Base-by-base conservation (phyloP, 352 stramenopile genomes). In the Globisporangium polare region DNA sequence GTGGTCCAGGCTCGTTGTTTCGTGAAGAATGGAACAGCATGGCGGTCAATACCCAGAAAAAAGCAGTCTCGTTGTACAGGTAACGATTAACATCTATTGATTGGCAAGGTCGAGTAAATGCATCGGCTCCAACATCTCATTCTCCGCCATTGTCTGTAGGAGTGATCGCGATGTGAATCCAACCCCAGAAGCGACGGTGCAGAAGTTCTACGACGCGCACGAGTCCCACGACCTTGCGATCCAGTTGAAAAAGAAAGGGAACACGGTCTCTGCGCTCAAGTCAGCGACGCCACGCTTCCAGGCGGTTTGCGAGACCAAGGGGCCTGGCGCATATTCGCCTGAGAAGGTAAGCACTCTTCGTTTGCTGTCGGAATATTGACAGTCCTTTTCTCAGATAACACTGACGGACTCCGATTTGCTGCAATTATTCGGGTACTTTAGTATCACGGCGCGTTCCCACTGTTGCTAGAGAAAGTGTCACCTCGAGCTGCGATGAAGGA, bases 101-200 rank as follows among this genome's bases (percentile, higher is more conserved):
- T n/a, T n/a, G n/a, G n/a, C n/a, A n/a, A n/a, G n/a, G n/a, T n/a
- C n/a, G n/a, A n/a, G n/a, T n/a, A n/a, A n/a, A n/a, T 54, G 15
- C 15, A 17, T 27, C 6, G 12, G 5, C 20, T 15, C 9, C n/a
- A 27, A 62, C 29, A 58, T 18, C 41, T 39, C 9, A 18, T 22
- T 33, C 22, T 53, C 26, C n/a, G 41, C 29, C 15, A 18, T 41
- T 56, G 39, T 52, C 12, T 27, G 20, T n/a, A 75, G 71, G n/a
- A 80, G 20, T 20, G 73, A 87, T 9, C 71, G 79, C 9, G 61
- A 86, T 15, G 65, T 89, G 42, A 86, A 82, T 8, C 79, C 77
- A 20, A 89, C 77, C 8, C 50, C 42, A 1, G 69, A 60, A 17
- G 20, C 70, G 6, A 71, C 71, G 1, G 75, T 87, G 8, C 70